These are phyloP conservation scores for Pleurotus cornucopiae DNA, from an alignment of 768 basidiomycete species.

Conservation along the genomic window DNA sequence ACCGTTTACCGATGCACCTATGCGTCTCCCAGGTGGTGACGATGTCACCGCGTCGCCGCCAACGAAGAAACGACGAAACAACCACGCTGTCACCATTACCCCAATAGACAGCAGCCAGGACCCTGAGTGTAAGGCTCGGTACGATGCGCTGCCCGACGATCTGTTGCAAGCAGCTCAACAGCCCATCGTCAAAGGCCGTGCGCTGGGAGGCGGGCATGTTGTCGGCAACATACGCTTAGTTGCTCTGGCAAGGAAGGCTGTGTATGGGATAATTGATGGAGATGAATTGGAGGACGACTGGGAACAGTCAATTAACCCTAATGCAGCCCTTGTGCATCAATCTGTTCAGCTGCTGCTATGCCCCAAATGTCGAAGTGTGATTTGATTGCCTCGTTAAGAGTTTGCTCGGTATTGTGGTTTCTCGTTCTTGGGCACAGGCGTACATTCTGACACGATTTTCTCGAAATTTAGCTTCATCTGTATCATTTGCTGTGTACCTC, in stretches of 20 bases:
- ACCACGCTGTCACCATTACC: background rate
- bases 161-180: slow-evolving; percentile 45
- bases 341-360: slow-evolving; percentile 30
- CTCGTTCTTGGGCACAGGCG: background rate
- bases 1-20: slow-evolving; percentile 25
- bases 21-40: slow-evolving; percentile 14
- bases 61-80: slow-evolving; percentile 1
- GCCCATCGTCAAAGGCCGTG: slow-evolving; percentile 46
- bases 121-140: background rate
- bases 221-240: slow-evolving; percentile 50
- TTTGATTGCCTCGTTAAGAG: slow-evolving; percentile 19
- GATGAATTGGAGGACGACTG: slow-evolving; percentile 35
- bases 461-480: too few species aligned
- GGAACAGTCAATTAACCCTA: slow-evolving; percentile 26
- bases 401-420: background rate
- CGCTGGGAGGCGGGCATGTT: slow-evolving; percentile 34
- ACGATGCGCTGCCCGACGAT: slow-evolving; percentile 9
- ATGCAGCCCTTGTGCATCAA: slow-evolving; percentile 10
- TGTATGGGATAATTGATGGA: slow-evolving; percentile 31
- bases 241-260: slow-evolving; percentile 40
- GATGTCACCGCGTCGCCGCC: slow-evolving; percentile 7
- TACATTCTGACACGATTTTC: background rate
- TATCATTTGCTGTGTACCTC: too few species aligned
- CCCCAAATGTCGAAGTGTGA: slow-evolving; percentile 39
- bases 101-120: background rate